phyloP scores from a whole-genome alignment of 345 rosid genomes.

The Orychophragmus violaceus region DNA sequence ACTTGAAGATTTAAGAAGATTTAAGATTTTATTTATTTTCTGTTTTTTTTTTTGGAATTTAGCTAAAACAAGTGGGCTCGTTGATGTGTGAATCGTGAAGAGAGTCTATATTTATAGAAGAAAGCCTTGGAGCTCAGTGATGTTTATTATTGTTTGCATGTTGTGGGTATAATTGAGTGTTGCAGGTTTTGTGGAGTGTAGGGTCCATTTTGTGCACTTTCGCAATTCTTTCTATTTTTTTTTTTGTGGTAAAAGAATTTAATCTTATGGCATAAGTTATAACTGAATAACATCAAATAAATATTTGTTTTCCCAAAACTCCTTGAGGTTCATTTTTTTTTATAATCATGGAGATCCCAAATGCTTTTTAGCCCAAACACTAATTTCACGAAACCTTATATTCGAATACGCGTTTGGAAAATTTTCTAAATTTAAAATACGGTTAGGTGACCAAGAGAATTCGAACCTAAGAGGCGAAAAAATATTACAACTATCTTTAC shows the following conservation, averaged over 20 bases:
- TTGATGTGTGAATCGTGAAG: conserved; percentile 14
- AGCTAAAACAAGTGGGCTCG: conserved; percentile 9
- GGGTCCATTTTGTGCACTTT: conserved; percentile 28
- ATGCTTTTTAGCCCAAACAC: no score
- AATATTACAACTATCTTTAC: no score
- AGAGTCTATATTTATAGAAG: conserved; percentile 22
- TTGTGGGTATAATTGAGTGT: conserved; percentile 27
- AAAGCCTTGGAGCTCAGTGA: conserved; percentile 21
- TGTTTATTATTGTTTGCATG: conserved; percentile 30
- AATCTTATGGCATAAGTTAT: background rate
- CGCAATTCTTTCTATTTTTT: background rate
- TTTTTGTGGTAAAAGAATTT: background rate
- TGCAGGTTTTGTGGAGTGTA: conserved; percentile 24
- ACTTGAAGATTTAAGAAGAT: conserved; percentile 8
- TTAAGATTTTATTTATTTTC: background rate
- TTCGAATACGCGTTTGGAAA: no score
- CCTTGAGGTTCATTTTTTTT: background rate
- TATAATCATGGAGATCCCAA: no score
- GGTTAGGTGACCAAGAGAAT: no score
- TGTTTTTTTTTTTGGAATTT: background rate
- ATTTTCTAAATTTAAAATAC: no score
- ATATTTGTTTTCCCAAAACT: background rate
- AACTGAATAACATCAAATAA: background rate
- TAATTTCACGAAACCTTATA: no score
- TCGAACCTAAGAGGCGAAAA: no score